A percentile compares a stretch with the other conserved stretches of the same genome.
Evolutionary conservation across 2,329 filamentous ascomycete species (phyloP).

Genomic region (Calonectria crousiana): DNA sequence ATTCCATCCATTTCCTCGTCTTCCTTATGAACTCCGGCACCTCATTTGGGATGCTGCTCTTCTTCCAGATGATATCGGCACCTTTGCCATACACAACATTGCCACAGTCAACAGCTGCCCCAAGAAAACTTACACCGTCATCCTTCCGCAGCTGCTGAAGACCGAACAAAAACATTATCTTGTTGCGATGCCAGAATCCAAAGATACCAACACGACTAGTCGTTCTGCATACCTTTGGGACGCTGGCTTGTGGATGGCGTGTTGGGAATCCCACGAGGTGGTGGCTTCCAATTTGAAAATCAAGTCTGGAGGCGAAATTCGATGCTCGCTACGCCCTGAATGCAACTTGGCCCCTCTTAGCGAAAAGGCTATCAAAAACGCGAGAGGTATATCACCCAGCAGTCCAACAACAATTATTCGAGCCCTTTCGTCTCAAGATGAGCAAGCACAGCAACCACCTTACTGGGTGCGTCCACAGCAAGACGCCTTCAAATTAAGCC

Average conservation of each 20-base stretch:
- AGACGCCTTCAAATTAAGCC: background rate
- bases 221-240: background rate
- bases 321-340: background rate
- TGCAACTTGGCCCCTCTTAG: background rate
- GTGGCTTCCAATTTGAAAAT: background rate
- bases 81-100: background rate
- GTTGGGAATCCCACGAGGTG: background rate
- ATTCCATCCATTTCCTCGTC: background rate
- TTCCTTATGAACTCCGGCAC: background rate
- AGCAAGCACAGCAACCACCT: background rate
- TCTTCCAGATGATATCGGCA: background rate
- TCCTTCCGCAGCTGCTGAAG: background rate
- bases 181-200: background rate
- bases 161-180: background rate
- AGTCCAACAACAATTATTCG: background rate
- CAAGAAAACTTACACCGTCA: too few species aligned
- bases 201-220: background rate
- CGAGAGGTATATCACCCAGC: rapidly evolving
- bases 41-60: background rate
- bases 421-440: too few species aligned
- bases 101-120: background rate
- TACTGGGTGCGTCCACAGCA: background rate
- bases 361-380: background rate
- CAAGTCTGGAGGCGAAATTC: background rate
- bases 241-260: background rate